These are phyloP conservation scores for Aspergillus incahuasiensis DNA, from an alignment of 495 filamentous ascomycete species.

Conservation along the genomic window DNA sequence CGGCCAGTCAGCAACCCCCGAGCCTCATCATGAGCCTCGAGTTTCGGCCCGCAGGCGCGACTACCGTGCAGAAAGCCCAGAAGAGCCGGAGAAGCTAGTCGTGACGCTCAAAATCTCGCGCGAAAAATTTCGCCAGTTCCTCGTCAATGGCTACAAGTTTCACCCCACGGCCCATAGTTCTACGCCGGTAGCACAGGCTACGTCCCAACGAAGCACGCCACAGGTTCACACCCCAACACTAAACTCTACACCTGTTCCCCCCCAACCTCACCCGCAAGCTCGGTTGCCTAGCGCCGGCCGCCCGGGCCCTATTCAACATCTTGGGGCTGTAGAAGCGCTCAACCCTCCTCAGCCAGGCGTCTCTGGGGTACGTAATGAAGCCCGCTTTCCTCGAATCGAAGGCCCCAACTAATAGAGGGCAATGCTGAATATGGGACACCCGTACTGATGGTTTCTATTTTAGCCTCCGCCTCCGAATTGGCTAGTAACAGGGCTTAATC, in stretches of 20 bases:
- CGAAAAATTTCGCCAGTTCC: slow-evolving; percentile 53
- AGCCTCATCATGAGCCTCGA: slow-evolving; percentile 68
- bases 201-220: slow-evolving; percentile 49
- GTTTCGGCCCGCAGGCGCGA: slow-evolving; percentile 59
- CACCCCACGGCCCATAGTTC: slow-evolving; percentile 16
- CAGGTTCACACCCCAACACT: slow-evolving; percentile 53
- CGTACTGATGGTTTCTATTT: slow-evolving; percentile 19
- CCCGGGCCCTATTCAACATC: slow-evolving; percentile 44
- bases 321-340: slow-evolving; percentile 59
- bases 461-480: slow-evolving; percentile 77
- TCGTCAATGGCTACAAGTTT: slow-evolving; percentile 46
- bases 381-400: slow-evolving; percentile 7
- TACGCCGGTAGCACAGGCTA: slow-evolving; percentile 29
- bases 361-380: slow-evolving; percentile 50
- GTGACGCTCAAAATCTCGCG: slow-evolving; percentile 69
- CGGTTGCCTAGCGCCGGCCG: slow-evolving; percentile 27
- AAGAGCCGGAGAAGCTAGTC: slow-evolving; percentile 57
- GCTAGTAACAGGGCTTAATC: slow-evolving; percentile 62
- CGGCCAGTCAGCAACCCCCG: slow-evolving; percentile 85
- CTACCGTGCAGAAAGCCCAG: slow-evolving; percentile 67
- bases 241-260: slow-evolving; percentile 45
- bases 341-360: slow-evolving; percentile 53
- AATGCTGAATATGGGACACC: not conserved
- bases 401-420: not conserved
- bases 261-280: slow-evolving; percentile 36